phyloP scores from a whole-genome alignment of 176 grass and related monocot genomes.

The Microstegium vimineum region DNA sequence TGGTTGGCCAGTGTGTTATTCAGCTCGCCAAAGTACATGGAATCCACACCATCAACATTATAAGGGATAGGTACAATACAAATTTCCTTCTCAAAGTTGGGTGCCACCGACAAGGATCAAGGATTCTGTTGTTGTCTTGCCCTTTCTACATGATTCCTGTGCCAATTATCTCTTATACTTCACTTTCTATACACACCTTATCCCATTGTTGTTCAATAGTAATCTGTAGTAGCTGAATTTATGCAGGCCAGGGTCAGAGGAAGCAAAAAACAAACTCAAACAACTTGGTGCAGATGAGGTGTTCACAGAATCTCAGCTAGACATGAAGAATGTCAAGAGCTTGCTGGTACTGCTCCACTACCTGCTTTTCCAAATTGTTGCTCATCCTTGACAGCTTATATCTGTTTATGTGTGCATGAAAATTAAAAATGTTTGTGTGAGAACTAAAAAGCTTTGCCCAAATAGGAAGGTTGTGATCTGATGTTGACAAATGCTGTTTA shows the following conservation, averaged over 20 bases:
- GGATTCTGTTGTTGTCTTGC: neutral
- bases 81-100: neutral
- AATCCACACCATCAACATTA: constrained; percentile 76
- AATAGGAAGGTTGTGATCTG: neutral
- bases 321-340: constrained; percentile 71
- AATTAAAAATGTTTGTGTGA: neutral
- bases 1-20: constrained; percentile 84
- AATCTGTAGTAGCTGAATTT: neutral
- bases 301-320: constrained; percentile 70
- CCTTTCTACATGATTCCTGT: neutral
- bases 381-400: neutral
- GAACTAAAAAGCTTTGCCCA: neutral
- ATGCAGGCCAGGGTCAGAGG: constrained; percentile 66
- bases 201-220: neutral
- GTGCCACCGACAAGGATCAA: neutral
- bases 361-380: neutral
- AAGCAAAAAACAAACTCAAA: constrained; percentile 70
- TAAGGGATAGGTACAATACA: constrained; percentile 68
- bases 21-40: constrained; percentile 68
- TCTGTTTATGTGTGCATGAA: neutral
- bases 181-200: neutral
- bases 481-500: neutral
- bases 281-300: constrained; percentile 79
- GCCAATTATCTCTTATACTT: neutral
- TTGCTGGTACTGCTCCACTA: constrained; percentile 57